Base-by-base conservation (phyloP, 345 rosid genomes). In the Bruguiera parviflora region DNA sequence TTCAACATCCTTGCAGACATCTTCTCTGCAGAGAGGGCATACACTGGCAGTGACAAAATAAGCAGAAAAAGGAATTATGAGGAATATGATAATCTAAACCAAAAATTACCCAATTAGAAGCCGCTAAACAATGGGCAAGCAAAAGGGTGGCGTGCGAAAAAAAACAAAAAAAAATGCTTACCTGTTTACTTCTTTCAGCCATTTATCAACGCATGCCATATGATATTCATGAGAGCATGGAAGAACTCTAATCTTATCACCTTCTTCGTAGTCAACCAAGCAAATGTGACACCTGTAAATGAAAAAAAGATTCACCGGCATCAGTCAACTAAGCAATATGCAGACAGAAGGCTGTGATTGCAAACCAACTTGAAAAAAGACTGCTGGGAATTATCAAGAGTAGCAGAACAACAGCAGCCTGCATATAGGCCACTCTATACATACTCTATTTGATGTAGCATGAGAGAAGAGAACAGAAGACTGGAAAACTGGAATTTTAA, bases 211-310 rank as follows among this genome's bases (percentile, higher is more conserved):
- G 32, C 77, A 73, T 52, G 53, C 28, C 77, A 73, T 67, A 15
- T 73, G 77, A 63, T 67, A 73, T 24, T 73, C 72, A 29, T 73
- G 77, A 61, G 68, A 73, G 68, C 77, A 73, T 62, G 72, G 77
- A 27, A 73, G 77, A 46, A 63, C 77, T 67, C 77, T 68, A 56
- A 73, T 68, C 35, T 67, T 43, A 46, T 73, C 77, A 8, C 68
- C 77, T 68, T 73, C 77, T 35, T 73, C 77, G 7, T 73, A 73
- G 24, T 73, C 77, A 29, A 62, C 67, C 33, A 73, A 55, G 68
- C 77, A 73, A 63, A 73, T 73, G 72, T 73, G 66, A 22, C 77
- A 73, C 68, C 77, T 73, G 63, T 46, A 55, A n/a, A 37, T 5
- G 15, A 24, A 31, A 62, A n/a, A 3, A 58, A 6, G 4, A 24